Percentiles rank a stretch among this genome's conserved stretches.
These are phyloP conservation scores for Chalciporus sphaerocephalus DNA, from an alignment of 768 basidiomycete species.

Conservation along the genomic window DNA sequence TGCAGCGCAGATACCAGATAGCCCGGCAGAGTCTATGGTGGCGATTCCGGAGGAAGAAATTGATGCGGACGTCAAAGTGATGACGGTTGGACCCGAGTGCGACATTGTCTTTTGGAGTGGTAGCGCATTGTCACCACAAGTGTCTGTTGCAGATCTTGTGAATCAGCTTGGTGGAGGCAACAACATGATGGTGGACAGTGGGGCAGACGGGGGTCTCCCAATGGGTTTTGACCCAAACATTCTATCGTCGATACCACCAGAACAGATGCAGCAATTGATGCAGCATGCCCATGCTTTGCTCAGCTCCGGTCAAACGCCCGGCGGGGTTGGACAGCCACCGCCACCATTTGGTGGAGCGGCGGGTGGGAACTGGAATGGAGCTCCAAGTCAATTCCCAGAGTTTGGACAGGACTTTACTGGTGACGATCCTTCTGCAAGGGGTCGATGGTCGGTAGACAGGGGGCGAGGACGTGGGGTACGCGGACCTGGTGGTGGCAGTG, in stretches of 20 bases:
- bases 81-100: conserved; percentile 67
- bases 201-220: conserved; percentile 29
- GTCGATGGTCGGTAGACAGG: conserved; percentile 43
- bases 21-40: conserved; percentile 63
- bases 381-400: conserved; percentile 37
- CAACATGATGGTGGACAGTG: conserved; percentile 37
- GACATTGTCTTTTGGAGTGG: conserved; percentile 64
- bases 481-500: conserved; percentile 58
- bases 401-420: conserved; percentile 47
- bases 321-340: conserved; percentile 28
- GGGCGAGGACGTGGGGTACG: conserved; percentile 54
- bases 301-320: conserved; percentile 25
- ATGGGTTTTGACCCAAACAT: conserved; percentile 42
- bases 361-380: conserved; percentile 33
- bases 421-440: conserved; percentile 42
- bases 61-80: conserved; percentile 55
- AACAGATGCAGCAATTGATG: conserved; percentile 62
- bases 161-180: conserved; percentile 53
- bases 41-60: conserved; percentile 65
- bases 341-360: conserved; percentile 36
- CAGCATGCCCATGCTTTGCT: conserved; percentile 37
- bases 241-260: conserved; percentile 44
- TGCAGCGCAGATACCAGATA: conserved; percentile 68
- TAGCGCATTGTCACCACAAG: conserved; percentile 21
- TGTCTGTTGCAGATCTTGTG: conserved; percentile 68